A percentile compares a stretch with the other conserved stretches of the same genome.
Evolutionary conservation across 164 flowering plant species (phyloP).

Genomic region (Berberis vulgaris): DNA sequence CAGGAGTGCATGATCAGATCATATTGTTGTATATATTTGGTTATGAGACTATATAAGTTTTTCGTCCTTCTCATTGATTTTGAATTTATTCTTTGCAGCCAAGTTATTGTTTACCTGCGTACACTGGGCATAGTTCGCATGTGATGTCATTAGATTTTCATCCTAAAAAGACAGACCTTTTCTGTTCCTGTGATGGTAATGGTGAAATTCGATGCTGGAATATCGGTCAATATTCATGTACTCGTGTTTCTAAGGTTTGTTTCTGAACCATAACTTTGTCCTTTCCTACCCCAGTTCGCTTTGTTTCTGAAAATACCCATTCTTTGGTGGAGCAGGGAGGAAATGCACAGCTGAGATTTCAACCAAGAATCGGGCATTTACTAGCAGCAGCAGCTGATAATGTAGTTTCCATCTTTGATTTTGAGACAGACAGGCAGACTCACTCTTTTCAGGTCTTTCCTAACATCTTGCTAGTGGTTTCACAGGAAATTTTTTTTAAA

Average conservation of each 20-base stretch:
- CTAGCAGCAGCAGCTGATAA: constrained; percentile 80
- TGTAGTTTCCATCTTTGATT: constrained; percentile 72
- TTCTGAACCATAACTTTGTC: neutral
- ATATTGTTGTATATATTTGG: neutral
- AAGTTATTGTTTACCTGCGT: constrained; percentile 37
- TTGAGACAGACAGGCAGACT: constrained; percentile 57
- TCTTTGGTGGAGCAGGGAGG: constrained; percentile 43
- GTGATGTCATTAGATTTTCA: constrained; percentile 88
- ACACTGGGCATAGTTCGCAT: constrained; percentile 50
- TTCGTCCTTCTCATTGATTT: constrained; percentile 1
- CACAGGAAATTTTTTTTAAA: neutral
- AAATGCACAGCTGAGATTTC: constrained; percentile 73
- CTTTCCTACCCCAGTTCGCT: neutral
- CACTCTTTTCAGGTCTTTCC: constrained; percentile 51
- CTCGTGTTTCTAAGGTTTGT: constrained; percentile 58
- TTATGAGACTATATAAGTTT: neutral
- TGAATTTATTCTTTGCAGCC: constrained; percentile 52
- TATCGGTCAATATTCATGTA: constrained; percentile 40
- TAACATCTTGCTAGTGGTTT: neutral
- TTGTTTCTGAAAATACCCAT: neutral
- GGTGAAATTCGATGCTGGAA: constrained; percentile 72
- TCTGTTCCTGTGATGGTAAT: constrained; percentile 67
- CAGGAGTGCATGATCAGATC: too few relatives aligned
- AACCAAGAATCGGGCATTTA: constrained; percentile 67
- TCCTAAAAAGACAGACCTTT: constrained; percentile 82